Conservation (phyloP, 2,329 filamentous ascomycete genomes). For the Calonectria crousiana region DNA sequence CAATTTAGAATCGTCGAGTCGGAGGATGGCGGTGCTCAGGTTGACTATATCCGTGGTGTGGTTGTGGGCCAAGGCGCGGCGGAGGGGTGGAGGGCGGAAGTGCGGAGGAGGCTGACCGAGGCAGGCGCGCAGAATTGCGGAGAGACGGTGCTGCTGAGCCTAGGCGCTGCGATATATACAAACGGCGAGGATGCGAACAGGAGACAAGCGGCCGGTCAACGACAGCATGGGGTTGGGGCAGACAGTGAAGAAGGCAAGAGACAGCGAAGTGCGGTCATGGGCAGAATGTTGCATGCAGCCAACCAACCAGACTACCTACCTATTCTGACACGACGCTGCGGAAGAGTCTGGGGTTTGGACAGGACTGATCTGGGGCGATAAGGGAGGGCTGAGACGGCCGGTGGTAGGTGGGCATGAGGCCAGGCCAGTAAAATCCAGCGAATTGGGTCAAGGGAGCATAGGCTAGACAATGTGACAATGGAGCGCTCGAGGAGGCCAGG, state of each 20-base stretch:
- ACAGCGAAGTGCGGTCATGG: neutral
- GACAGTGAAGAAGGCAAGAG: neutral
- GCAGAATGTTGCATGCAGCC: neutral
- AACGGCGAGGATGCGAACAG: neutral
- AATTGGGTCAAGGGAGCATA: conserved; percentile 11
- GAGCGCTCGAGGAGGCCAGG: neutral
- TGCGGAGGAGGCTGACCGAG: conserved; percentile 24
- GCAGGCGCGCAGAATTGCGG: conserved; percentile 12
- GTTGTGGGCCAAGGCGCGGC: conserved; percentile 11
- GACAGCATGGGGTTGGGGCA: neutral
- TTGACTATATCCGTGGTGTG: neutral
- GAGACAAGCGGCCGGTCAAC: neutral
- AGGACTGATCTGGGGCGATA: conserved; percentile 12
- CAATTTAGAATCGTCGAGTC: conserved; percentile 3
- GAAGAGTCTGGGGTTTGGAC: conserved; percentile 24
- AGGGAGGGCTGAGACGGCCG: conserved; percentile 24
- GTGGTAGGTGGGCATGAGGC: conserved; percentile 18
- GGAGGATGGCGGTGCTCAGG: conserved; percentile 1
- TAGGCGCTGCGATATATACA: neutral
- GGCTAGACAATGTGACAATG: conserved; percentile 11
- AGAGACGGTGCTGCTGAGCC: neutral
- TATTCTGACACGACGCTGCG: conserved; percentile 10
- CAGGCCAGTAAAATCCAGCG: conserved; percentile 13
- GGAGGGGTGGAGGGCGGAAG: conserved; percentile 27
- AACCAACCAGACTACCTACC: conserved; percentile 17